phyloP scores from a whole-genome alignment of 805 yeast genomes.

The Sugiyamaella boreocaroliniensis region DNA sequence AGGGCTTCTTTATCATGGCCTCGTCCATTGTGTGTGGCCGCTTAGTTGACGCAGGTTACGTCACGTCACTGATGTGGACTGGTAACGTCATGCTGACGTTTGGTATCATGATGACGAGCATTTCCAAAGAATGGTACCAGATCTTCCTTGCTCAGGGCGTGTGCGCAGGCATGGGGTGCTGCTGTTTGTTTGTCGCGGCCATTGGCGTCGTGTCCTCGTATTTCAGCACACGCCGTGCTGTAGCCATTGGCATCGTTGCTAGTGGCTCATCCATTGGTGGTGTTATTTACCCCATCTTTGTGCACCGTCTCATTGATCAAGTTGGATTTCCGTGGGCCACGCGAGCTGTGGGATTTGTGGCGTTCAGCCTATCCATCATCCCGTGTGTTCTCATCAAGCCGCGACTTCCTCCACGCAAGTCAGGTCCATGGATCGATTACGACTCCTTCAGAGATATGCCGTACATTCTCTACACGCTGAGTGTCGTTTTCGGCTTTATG shows the following conservation, averaged over 20 bases:
- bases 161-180: conserved; percentile 41
- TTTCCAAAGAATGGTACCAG: conserved; percentile 40
- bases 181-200: conserved; percentile 39
- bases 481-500: conserved; percentile 35
- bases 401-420: conserved; percentile 24
- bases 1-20: conserved; percentile 25
- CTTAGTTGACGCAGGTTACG: conserved; percentile 27
- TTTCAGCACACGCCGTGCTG: conserved; percentile 38
- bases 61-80: conserved; percentile 14
- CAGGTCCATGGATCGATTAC: conserved; percentile 20
- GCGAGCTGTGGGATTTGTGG: conserved; percentile 39
- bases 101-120: conserved; percentile 30
- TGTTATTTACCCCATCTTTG: conserved; percentile 42
- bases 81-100: conserved; percentile 25
- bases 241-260: conserved; percentile 41
- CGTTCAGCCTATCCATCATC: conserved; percentile 24
- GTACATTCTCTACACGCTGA: conserved; percentile 17
- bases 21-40: conserved; percentile 26
- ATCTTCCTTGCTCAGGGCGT: conserved; percentile 48
- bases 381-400: conserved; percentile 21
- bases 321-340: conserved; percentile 47
- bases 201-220: conserved; percentile 41
- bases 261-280: conserved; percentile 49
- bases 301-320: conserved; percentile 35
- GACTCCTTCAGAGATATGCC: conserved; percentile 18